Conservation (phyloP, 495 filamentous ascomycete species). For the Hyaloscypha hepaticicola region DNA sequence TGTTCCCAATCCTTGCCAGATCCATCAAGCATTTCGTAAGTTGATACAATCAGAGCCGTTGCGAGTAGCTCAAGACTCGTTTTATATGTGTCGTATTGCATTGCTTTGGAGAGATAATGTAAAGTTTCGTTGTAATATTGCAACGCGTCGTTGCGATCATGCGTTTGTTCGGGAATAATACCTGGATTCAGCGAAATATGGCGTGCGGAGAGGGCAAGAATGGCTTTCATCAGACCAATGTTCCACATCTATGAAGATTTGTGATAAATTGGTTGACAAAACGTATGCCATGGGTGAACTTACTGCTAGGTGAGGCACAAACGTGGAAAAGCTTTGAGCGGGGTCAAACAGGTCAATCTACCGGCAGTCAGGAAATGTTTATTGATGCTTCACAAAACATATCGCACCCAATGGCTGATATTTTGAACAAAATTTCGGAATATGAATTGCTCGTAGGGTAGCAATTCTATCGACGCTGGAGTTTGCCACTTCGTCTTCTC, state of each 20-base stretch:
- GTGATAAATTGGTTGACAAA: not conserved
- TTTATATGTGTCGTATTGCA: constrained; percentile 36
- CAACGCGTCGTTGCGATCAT: constrained; percentile 29
- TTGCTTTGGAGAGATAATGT: constrained; percentile 37
- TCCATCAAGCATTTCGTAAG: constrained; percentile 34
- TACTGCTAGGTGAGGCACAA: constrained; percentile 34
- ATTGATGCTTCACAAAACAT: too few species aligned
- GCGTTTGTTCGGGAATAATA: not conserved
- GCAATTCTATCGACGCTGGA: not conserved
- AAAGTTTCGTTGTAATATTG: constrained; percentile 42
- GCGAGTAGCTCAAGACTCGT: constrained; percentile 37
- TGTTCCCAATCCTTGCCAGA: constrained; percentile 34
- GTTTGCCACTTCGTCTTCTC: constrained; percentile 16
- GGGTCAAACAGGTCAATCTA: constrained; percentile 36
- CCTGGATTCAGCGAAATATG: constrained; percentile 26
- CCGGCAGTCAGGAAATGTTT: not conserved
- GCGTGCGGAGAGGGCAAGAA: constrained; percentile 33
- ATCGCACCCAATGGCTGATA: constrained; percentile 13
- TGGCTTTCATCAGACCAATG: constrained; percentile 35
- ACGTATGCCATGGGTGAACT: not conserved
- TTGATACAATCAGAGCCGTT: constrained; percentile 36
- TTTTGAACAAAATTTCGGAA: constrained; percentile 21
- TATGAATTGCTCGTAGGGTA: constrained; percentile 11
- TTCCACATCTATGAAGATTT: constrained; percentile 20
- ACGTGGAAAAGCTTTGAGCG: constrained; percentile 30